Base-by-base conservation (phyloP, 2,329 filamentous ascomycete species). In the Apiospora sp. region DNA sequence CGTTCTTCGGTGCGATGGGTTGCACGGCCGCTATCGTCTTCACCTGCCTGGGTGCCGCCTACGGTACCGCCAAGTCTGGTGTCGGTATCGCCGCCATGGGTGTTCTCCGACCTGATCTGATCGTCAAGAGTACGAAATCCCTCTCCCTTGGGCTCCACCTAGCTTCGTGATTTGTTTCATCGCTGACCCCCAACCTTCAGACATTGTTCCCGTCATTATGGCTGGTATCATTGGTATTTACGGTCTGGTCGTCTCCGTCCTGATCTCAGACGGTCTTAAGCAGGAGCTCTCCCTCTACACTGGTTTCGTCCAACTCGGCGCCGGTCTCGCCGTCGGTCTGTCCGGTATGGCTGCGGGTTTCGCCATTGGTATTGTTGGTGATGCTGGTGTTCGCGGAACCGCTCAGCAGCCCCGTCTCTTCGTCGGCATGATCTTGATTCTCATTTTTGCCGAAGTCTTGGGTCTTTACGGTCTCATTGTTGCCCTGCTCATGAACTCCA, bases 141-240 rank as follows among this genome's bases (percentile, higher is more conserved):
- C 72, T 72, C 69, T 37, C 2, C 19, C 51, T 70, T 70, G 61
- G 49, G 49, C 72, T 43, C 34, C 41, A 69, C 44, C 12, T 16
- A 77, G 19, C 27, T 37, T 43, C 27, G 34, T 77, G 10, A 16
- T 49, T 43, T 16, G 34, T 69, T 41, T 4, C 41, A 44, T 54
- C 68, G 64, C 76, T 80, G 73, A 79, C 73, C 68, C 44, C 34
- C 27, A 68, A 13, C 78, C 27, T 10, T 41, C 64, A 98, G 96
- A 98, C 90, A 98, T 98, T 85, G 96, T 98, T 77, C 96, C 96
- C 84, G 96, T 98, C 86, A 98, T 99, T 92, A 99, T 99, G 96
- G 96, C 96, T 89, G 96, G 96, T 98, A 99, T 99, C 86, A 98
- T 99, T 87, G 96, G 94, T 93, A 98, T 99, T 85, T 99, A 96